phyloP scores from a whole-genome alignment of 2,329 filamentous ascomycete species.

The Ilyonectria destructans region DNA sequence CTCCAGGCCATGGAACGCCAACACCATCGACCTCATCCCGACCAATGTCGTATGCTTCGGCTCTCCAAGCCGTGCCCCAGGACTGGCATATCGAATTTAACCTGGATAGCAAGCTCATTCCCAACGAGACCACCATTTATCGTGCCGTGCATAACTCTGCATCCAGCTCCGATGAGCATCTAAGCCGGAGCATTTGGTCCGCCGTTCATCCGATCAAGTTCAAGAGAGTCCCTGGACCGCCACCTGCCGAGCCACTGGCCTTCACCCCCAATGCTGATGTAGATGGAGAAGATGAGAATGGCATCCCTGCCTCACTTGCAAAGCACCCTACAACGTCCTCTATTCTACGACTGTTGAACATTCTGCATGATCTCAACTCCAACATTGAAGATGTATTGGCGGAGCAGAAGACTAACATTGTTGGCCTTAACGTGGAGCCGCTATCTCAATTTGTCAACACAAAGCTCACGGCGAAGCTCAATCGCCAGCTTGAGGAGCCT shows the following conservation, averaged over 20 bases:
- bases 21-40: constrained; percentile 71
- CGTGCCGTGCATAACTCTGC: constrained; percentile 85
- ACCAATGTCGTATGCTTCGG: constrained; percentile 87
- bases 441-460: constrained; percentile 98
- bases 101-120: constrained; percentile 85
- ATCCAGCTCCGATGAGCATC: constrained; percentile 72
- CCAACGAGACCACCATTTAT: constrained; percentile 96
- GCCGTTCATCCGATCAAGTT: constrained; percentile 94
- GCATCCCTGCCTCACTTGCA: constrained; percentile 83
- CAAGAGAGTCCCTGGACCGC: constrained; percentile 86
- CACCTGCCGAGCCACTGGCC: constrained; percentile 80
- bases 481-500: constrained; percentile 96
- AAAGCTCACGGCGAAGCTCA: constrained; percentile 97
- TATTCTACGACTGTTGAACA: constrained; percentile 90
- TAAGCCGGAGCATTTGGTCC: constrained; percentile 88
- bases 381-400: constrained; percentile 93
- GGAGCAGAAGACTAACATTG: constrained; percentile 77
- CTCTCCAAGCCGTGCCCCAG: constrained; percentile 84
- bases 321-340: constrained; percentile 89
- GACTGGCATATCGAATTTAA: constrained; percentile 99
- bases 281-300: constrained; percentile 69
- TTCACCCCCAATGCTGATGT: constrained; percentile 67
- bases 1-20: constrained; percentile 61
- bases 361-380: constrained; percentile 92
- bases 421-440: constrained; percentile 85